phyloP scores from a whole-genome alignment of 495 filamentous ascomycete species.

The Lophiotrema nucula region DNA sequence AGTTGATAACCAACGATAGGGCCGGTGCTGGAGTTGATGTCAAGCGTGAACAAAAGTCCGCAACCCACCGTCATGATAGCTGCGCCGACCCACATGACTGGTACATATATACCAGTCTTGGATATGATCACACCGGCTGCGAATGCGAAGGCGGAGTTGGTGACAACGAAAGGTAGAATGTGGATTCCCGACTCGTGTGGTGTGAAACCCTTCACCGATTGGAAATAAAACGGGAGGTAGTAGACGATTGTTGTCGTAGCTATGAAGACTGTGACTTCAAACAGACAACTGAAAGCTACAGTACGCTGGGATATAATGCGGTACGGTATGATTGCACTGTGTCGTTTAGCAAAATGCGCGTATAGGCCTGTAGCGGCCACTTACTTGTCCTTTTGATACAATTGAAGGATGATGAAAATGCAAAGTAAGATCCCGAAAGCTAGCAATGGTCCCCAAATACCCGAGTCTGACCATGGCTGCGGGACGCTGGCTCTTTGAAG shows the following conservation, averaged over 20 bases:
- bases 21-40: conserved; percentile 48
- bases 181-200: conserved; percentile 72
- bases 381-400: conserved; percentile 56
- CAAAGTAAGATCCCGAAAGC: conserved; percentile 62
- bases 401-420: conserved; percentile 62
- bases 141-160: conserved; percentile 59
- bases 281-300: conserved; percentile 56
- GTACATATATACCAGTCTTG: conserved; percentile 70
- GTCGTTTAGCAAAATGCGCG: neutral
- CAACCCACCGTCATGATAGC: conserved; percentile 62
- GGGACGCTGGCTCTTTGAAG: conserved; percentile 78
- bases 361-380: neutral
- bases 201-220: conserved; percentile 68
- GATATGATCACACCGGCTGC: conserved; percentile 60
- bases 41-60: conserved; percentile 67
- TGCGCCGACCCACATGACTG: conserved; percentile 62
- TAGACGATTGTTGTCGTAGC: conserved; percentile 55
- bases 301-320: conserved; percentile 70
- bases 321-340: conserved; percentile 70
- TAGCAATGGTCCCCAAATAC: conserved; percentile 68
- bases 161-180: conserved; percentile 71
- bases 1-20: conserved; percentile 78
- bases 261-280: conserved; percentile 56
- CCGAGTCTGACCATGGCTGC: conserved; percentile 63
- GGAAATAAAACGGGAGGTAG: conserved; percentile 85